Percentiles rank a stretch among this genome's conserved stretches.
Evolutionary conservation across 768 basidiomycete species (phyloP).

Genomic region (Auricularia sp.): DNA sequence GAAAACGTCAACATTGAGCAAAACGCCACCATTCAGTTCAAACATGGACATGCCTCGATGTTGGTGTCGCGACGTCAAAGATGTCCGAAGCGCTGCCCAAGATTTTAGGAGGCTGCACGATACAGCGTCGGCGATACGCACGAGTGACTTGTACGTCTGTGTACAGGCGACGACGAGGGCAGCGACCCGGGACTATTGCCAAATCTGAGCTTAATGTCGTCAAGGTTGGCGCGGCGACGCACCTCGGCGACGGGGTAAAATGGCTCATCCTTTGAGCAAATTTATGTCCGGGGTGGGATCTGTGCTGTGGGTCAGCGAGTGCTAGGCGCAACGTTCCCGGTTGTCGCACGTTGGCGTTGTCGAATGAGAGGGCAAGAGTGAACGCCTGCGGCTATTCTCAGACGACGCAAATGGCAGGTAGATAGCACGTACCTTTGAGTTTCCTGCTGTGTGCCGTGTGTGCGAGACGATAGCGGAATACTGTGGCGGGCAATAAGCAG

Average conservation of each 20-base stretch:
- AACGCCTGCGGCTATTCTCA: background rate
- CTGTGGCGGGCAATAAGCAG: background rate
- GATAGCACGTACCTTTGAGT: background rate
- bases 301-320: background rate
- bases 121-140: background rate
- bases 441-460: background rate
- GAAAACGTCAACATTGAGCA: background rate
- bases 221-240: background rate
- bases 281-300: background rate
- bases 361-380: background rate
- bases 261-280: background rate
- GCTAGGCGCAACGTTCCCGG: background rate
- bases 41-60: background rate
- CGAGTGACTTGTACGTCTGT: background rate
- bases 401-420: background rate
- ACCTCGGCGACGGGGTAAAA: background rate
- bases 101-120: background rate
- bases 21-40: background rate
- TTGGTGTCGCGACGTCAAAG: background rate
- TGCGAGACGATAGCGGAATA: background rate
- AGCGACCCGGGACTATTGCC: background rate
- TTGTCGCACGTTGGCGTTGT: background rate
- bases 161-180: background rate
- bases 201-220: background rate
- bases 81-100: background rate